Evolutionary conservation across 2,329 filamentous ascomycete species (phyloP).

Genomic region (Pestalotiopsis sp.): DNA sequence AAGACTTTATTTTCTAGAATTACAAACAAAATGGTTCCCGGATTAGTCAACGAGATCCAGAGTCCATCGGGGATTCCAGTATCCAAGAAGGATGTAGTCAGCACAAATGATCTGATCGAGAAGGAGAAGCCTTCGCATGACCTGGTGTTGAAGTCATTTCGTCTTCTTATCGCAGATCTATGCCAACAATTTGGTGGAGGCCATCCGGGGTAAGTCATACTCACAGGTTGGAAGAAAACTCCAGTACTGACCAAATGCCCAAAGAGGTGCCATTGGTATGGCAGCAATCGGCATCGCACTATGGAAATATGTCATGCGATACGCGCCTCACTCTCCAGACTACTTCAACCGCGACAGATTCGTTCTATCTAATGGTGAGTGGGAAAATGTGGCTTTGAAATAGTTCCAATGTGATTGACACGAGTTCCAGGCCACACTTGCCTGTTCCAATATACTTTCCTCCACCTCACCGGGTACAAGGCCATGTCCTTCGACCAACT

Average conservation of each 20-base stretch:
- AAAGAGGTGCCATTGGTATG: conserved; percentile 32
- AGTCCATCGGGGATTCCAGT: conserved; percentile 7
- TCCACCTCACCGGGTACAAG: conserved; percentile 50
- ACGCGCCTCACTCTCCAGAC: conserved; percentile 49
- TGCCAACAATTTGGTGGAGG: conserved; percentile 71
- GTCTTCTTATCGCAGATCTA: conserved; percentile 65
- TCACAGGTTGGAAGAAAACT: too few relatives aligned
- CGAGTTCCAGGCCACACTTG: conserved; percentile 40
- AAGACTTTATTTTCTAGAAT: neutral
- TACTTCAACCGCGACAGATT: conserved; percentile 62
- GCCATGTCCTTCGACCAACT: conserved; percentile 53
- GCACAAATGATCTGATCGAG: neutral
- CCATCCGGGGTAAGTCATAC: conserved; percentile 58
- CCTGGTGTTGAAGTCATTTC: conserved; percentile 58
- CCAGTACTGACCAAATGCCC: neutral
- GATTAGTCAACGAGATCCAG: neutral
- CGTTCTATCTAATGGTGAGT: conserved; percentile 54
- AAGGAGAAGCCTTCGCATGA: conserved; percentile 28
- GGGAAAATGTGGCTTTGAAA: neutral
- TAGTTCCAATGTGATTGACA: neutral
- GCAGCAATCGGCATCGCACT: conserved; percentile 40
- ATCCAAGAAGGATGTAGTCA: neutral
- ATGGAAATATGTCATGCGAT: conserved; percentile 61
- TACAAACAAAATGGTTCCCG: conserved; percentile 6
- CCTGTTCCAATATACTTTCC: conserved; percentile 50